Evolutionary conservation across 2,329 filamentous ascomycete genomes (phyloP), one percentile per base, ranked within the genome.

Genomic region (Aciculosporium take): DNA sequence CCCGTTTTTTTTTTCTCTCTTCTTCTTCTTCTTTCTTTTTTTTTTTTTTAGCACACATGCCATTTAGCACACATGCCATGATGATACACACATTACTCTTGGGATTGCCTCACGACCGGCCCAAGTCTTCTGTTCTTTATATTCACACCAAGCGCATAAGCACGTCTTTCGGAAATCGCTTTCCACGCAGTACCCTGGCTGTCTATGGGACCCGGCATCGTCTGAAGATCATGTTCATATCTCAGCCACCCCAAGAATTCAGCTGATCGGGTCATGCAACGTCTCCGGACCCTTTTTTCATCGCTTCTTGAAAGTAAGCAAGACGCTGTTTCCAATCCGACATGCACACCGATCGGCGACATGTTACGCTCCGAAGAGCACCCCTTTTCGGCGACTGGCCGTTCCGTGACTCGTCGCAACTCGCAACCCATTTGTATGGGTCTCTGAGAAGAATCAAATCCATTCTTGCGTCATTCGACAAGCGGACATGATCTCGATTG

Each of bases 121-220:
- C 32, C 15, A 21, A 17, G 5, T 20, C 18, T 39, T 18, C 32
- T 13, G 9, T 17, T 13, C 4, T 12, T 23, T 33, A n/a, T 28
- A 30, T 28, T 36, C 2, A 36, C 24, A 12, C n/a, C 21, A 37
- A 39, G 20, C 7, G 24, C 32, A 35, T 34, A 31, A 31, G 25
- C 33, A 41, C 10, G 20, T 31, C 45, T 40, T 43, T 36, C 37
- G 8, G 18, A 47, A 37, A 35, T 37, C 36, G 37, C 36, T 34
- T 34, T 31, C 28, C 37, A 33, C 17, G 21, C 15, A 38, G 35
- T 35, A 37, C 21, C 40, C 31, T 35, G 27, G 21, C 45, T 42
- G 33, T 17, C 32, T 32, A 17, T 15, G n/a, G 12, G n/a, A n/a
- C n/a, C n/a, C 36, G 20, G 27, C 31, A 21, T 20, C 42, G 23